A percentile compares a stretch with the other conserved stretches of the same genome.
These are phyloP conservation scores for Pseudocercospora macadamiae DNA, from an alignment of 2,329 filamentous ascomycete species.

Conservation along the genomic window DNA sequence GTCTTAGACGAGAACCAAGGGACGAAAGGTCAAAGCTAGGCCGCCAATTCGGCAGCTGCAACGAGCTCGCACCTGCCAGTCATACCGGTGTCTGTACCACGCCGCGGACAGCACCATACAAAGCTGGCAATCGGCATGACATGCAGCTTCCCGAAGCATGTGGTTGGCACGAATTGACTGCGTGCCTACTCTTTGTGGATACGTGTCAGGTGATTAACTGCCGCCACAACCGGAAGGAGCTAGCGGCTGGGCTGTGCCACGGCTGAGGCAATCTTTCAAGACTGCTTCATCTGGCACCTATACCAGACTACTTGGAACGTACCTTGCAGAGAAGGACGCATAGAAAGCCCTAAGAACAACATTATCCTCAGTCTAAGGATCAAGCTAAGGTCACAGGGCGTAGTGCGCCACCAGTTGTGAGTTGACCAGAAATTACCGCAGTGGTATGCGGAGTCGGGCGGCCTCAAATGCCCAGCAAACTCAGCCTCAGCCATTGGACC, in stretches of 20 bases:
- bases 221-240: neutral
- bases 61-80: neutral
- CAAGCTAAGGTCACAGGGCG: neutral
- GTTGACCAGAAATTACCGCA: neutral
- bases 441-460: neutral
- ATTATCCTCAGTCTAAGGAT: neutral
- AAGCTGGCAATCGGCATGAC: neutral
- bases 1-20: neutral
- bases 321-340: neutral
- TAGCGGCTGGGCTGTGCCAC: conserved; percentile 1
- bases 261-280: neutral
- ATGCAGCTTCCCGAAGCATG: neutral
- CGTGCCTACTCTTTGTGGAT: neutral
- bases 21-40: neutral
- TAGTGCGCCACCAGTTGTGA: neutral
- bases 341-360: neutral
- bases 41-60: neutral
- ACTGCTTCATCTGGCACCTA: neutral
- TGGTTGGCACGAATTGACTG: neutral
- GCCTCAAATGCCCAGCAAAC: conserved; percentile 4
- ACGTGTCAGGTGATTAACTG: neutral
- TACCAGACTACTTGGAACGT: neutral
- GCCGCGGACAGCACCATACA: neutral
- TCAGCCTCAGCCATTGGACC: neutral
- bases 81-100: no score